Base-by-base conservation (phyloP, 345 rosid species). In the Rhodamnia rubescens region DNA sequence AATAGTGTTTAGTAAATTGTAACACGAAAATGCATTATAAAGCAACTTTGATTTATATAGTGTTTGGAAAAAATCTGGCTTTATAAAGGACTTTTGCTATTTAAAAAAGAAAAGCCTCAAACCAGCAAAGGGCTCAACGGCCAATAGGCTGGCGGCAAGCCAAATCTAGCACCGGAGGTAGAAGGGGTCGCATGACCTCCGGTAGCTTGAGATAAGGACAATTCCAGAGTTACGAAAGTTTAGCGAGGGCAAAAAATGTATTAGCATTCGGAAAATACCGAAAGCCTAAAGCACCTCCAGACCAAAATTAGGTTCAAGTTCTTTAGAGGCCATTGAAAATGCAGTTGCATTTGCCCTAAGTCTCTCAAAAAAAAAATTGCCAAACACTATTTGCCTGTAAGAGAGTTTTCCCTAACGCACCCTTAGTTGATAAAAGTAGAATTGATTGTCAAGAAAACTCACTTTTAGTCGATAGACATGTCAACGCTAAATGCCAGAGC, bases 131-230 rank as follows among this genome's bases (percentile, higher is more conserved):
- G 5, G n/a, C 58, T 55, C 3, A 8, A 11, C 26, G 58, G 5
- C n/a, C 2, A 0, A 21, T 55, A 26, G n/a, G 11, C n/a, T 13
- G 3, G 6, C 44, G 11, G 7, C 2, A 12, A 56, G 61, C 61
- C 0, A 56, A 0, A 56, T 56, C 26, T 24, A 2, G 61, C 64
- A 58, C 3, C 11, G 0, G 1, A 5, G 32, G 29, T 57, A 7
- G 12, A 0, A 1, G 1, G 2, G 61, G 29, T 24, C 5, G 14
- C 1, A 1, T 6, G 3, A 11, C 3, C 61, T 57, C 29, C 0
- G 5, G 3, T 13, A 57, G n/a, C 29, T 5, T 2, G 29, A 57
- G 51, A 49, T 9, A 9, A 49, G 69, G 69, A 58, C 32, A 58
- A 58, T 58, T 58, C n/a, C 27, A 18, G 0, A n/a, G 27, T 58